These are phyloP conservation scores for Acanthamoeba polyphaga DNA, from an alignment of 208 protist genomes.

Conservation along the genomic window DNA sequence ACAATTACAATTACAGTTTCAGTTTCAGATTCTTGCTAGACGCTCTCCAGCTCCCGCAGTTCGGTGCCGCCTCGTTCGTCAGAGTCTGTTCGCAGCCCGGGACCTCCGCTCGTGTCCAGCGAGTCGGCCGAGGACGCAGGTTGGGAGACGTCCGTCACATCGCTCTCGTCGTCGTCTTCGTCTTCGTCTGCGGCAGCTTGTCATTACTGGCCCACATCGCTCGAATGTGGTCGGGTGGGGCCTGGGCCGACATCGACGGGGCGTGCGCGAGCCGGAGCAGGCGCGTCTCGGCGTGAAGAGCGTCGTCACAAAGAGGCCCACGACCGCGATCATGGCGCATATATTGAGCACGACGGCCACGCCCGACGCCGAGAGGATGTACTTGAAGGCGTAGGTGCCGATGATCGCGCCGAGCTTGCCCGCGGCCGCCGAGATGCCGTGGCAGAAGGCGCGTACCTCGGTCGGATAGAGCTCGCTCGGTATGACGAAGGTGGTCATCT, in stretches of 20 bases:
- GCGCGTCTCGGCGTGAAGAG: constrained; percentile 59
- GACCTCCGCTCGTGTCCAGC: not conserved
- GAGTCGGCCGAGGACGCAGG: not conserved
- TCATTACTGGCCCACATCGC: not conserved
- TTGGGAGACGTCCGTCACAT: not conserved
- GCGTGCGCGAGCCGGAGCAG: not conserved
- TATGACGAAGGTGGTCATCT: constrained; percentile 87
- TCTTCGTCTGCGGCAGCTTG: not conserved
- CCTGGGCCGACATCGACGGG: not conserved
- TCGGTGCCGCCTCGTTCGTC: not conserved
- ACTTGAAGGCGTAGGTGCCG: constrained; percentile 76
- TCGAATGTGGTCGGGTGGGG: not conserved
- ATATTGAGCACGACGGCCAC: constrained; percentile 40
- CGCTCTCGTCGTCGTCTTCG: not conserved
- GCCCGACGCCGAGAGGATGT: constrained; percentile 42
- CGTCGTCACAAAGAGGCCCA: constrained; percentile 28
- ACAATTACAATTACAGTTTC: not conserved
- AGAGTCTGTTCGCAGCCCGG: not conserved
- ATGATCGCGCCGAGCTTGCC: constrained; percentile 84
- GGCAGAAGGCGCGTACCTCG: constrained; percentile 67
- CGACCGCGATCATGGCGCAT: constrained; percentile 39
- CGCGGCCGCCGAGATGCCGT: constrained; percentile 83
- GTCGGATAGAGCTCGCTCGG: constrained; percentile 85
- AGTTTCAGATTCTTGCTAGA: not conserved
- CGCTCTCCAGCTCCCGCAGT: not conserved